Percentiles rank a stretch among this genome's conserved stretches.
These are phyloP conservation scores for Aspergillus sp. DNA, from an alignment of 2,329 filamentous ascomycete genomes.

Conservation along the genomic window DNA sequence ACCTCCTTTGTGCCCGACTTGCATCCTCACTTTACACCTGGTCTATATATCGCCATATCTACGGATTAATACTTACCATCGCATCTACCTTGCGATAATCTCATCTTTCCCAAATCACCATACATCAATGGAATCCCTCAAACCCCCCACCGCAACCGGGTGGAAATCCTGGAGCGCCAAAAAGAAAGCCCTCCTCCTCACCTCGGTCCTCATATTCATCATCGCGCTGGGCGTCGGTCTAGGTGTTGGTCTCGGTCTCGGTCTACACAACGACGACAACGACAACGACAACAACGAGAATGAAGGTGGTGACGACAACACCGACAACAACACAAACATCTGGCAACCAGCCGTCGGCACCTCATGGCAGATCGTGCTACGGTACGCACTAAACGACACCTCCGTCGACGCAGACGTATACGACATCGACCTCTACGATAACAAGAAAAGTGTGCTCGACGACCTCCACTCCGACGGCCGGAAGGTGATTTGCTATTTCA, in stretches of 20 bases:
- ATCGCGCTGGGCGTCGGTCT: conserved; percentile 55
- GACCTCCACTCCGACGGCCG: conserved; percentile 52
- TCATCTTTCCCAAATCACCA: background rate
- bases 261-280: conserved; percentile 42
- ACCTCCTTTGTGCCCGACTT: no score
- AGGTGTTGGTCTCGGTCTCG: conserved; percentile 59
- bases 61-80: background rate
- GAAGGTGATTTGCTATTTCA: conserved; percentile 74
- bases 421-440: conserved; percentile 62
- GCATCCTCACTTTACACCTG: no score
- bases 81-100: background rate
- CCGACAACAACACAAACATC: conserved; percentile 22
- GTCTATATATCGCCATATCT: no score
- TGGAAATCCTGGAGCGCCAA: conserved; percentile 31
- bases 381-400: conserved; percentile 41
- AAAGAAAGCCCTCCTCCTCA: conserved; percentile 33
- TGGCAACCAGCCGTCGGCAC: conserved; percentile 57
- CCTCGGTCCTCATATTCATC: conserved; percentile 32
- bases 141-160: conserved; percentile 14
- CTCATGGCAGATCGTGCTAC: conserved; percentile 64
- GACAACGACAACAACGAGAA: conserved; percentile 25
- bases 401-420: conserved; percentile 56
- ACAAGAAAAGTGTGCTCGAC: conserved; percentile 47
- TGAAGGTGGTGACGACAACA: conserved; percentile 11
- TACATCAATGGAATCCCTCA: background rate